These are phyloP conservation scores for Clarkia xantiana DNA, from an alignment of 345 rosid species.

Conservation along the genomic window DNA sequence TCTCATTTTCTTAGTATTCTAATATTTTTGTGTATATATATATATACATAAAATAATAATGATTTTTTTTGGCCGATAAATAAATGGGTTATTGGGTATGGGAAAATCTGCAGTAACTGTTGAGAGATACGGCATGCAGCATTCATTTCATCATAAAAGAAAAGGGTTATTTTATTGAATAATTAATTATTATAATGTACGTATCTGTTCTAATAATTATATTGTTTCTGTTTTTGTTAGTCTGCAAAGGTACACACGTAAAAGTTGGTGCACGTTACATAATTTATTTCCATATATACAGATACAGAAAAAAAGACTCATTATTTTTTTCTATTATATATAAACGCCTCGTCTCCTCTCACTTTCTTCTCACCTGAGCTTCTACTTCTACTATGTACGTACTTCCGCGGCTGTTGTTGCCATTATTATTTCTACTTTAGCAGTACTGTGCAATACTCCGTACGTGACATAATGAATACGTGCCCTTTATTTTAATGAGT, in stretches of 20 bases:
- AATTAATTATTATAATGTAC: no score
- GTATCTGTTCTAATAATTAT: no score
- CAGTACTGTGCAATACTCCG: no score
- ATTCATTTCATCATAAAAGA: neutral
- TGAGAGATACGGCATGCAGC: neutral
- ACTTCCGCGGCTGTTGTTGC: neutral
- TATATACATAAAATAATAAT: neutral
- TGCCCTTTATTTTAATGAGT: no score
- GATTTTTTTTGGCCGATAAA: neutral
- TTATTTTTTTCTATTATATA: neutral
- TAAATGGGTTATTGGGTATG: no score
- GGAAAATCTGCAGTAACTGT: neutral
- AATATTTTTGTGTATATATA: neutral
- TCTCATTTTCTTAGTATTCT: neutral
- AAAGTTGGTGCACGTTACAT: no score
- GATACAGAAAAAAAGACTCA: neutral
- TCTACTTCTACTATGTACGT: neutral
- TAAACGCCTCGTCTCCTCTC: neutral
- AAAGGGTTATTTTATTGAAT: no score
- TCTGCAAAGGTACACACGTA: no score
- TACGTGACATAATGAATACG: neutral
- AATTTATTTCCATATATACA: neutral
- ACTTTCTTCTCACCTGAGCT: neutral
- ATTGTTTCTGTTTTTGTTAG: no score
- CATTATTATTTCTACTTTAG: neutral